Evolutionary conservation across 2,329 filamentous ascomycete species (phyloP).

Genomic region (Diplodia corticola): DNA sequence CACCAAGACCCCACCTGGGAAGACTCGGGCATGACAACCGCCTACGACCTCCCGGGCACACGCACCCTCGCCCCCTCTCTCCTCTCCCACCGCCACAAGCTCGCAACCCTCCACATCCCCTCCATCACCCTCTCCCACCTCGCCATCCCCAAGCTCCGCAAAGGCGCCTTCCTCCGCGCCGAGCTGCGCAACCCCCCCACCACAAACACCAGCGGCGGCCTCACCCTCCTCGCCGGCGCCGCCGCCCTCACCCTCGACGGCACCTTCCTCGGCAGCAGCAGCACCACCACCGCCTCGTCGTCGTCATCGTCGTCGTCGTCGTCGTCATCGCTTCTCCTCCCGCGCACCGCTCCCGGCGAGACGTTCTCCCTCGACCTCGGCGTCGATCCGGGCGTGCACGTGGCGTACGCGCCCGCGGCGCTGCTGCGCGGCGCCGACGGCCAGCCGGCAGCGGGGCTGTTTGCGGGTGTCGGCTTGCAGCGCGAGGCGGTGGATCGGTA

Average conservation of each 20-base stretch:
- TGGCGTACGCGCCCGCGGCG: constrained; percentile 59
- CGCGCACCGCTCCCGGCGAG: constrained; percentile 58
- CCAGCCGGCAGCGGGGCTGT: constrained; percentile 48
- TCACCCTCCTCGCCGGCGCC: constrained; percentile 54
- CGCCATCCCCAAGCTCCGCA: constrained; percentile 61
- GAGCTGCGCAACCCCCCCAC: constrained; percentile 55
- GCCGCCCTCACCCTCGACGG: constrained; percentile 64
- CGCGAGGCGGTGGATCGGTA: constrained; percentile 55
- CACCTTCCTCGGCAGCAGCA: constrained; percentile 59
- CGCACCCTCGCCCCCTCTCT: constrained; percentile 58
- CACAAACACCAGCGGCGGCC: constrained; percentile 39
- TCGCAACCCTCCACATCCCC: constrained; percentile 56
- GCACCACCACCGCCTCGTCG: too few relatives aligned
- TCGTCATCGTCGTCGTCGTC: too few relatives aligned
- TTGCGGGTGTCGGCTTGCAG: not conserved
- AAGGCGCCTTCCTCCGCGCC: constrained; percentile 61
- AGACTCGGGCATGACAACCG: constrained; percentile 61
- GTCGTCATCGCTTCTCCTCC: too few relatives aligned
- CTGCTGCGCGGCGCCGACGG: constrained; percentile 51
- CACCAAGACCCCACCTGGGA: constrained; percentile 43
- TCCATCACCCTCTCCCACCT: constrained; percentile 57
- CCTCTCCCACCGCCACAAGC: constrained; percentile 49
- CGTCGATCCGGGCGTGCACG: constrained; percentile 59
- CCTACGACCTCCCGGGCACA: constrained; percentile 60
- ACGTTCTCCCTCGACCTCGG: constrained; percentile 57